A percentile compares a stretch with the other conserved stretches of the same genome.
Evolutionary conservation across 345 rosid species (phyloP).

Genomic region (Rhodomyrtus tomentosa): DNA sequence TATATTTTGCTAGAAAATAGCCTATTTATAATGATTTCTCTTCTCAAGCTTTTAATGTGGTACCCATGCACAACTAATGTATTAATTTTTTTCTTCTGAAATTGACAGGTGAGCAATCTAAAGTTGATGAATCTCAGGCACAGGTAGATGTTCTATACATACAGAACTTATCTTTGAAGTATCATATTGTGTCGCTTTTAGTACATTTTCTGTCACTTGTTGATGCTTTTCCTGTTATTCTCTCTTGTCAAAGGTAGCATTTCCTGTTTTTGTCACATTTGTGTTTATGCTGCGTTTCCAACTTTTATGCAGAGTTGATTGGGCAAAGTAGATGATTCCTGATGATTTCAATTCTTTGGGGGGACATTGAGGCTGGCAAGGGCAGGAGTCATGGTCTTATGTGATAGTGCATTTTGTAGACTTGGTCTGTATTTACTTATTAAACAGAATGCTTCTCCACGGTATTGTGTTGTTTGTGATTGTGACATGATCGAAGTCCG

Average conservation of each 20-base stretch:
- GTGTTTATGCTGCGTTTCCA: neutral
- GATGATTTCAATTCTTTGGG: neutral
- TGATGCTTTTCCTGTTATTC: too few relatives aligned
- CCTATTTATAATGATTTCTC: neutral
- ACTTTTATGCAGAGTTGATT: constrained; percentile 13
- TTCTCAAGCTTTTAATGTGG: neutral
- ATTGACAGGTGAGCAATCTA: constrained; percentile 51
- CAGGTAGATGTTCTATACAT: constrained; percentile 19
- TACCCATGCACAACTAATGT: neutral
- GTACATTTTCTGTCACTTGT: neutral
- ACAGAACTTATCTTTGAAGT: neutral
- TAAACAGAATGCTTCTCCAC: neutral
- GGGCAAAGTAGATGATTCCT: neutral
- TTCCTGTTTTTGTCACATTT: neutral
- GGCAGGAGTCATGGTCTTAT: neutral
- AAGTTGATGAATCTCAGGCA: constrained; percentile 33
- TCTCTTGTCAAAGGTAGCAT: neutral
- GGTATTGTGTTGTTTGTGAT: neutral
- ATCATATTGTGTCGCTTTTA: neutral
- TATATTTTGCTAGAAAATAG: neutral
- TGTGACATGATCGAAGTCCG: neutral
- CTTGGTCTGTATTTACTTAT: neutral
- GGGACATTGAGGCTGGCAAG: neutral
- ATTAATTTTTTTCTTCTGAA: neutral
- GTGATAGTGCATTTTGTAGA: neutral